phyloP scores from a whole-genome alignment of 371 early-diverging fungal species.

The Mucor lusitanicus region DNA sequence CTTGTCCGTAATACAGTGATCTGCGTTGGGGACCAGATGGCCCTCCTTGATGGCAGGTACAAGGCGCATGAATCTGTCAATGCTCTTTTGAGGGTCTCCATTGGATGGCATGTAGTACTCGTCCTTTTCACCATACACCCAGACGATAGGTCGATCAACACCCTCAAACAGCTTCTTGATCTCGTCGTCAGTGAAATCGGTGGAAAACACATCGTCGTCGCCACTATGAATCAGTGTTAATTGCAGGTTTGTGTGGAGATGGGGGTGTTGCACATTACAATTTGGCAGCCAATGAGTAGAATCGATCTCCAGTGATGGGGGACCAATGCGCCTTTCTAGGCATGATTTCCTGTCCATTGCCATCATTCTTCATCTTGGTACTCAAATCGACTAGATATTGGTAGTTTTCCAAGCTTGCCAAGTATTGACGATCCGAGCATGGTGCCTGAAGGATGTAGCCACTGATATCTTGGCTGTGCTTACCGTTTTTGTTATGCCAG shows the following conservation, averaged over 20 bases:
- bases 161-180: conserved; percentile 38
- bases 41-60: conserved; percentile 41
- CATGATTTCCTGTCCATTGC: conserved; percentile 46
- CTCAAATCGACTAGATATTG: conserved; percentile 31
- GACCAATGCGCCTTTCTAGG: conserved; percentile 33
- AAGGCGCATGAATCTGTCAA: conserved; percentile 31
- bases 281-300: conserved; percentile 41
- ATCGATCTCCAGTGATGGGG: conserved; percentile 53
- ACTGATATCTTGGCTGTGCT: conserved; percentile 25
- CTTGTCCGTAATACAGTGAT: conserved; percentile 42
- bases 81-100: conserved; percentile 26
- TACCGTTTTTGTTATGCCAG: conserved; percentile 44
- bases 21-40: conserved; percentile 39
- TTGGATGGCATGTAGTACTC: conserved; percentile 36
- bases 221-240: conserved; percentile 33
- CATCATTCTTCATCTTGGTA: conserved; percentile 35
- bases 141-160: conserved; percentile 40
- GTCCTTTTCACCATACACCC: conserved; percentile 49
- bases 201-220: conserved; percentile 61
- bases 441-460: conserved; percentile 58
- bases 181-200: conserved; percentile 45
- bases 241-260: neutral
- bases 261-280: neutral
- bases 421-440: conserved; percentile 54
- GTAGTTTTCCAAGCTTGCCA: conserved; percentile 28